Base-by-base conservation (phyloP, 2,329 filamentous ascomycete genomes). In the Pyricularia sp. region DNA sequence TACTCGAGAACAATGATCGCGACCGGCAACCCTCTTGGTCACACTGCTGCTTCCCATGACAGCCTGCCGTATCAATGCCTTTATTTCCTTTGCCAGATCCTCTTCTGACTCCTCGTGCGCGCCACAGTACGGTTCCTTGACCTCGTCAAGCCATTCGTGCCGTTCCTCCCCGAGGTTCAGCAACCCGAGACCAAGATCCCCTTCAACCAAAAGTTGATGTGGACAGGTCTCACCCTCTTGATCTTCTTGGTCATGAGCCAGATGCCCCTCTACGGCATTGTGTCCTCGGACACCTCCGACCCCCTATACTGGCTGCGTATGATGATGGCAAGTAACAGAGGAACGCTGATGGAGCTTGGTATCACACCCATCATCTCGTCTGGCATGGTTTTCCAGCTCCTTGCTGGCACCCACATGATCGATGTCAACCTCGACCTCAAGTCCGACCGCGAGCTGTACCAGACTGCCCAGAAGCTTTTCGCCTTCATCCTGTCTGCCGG, bases 211-310 rank as follows among this genome's bases (percentile, higher is more conserved):
- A 94, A 94, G 86, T 84, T 95, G 85, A 94, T 94, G 92, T 95
- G 92, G 92, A 95, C 92, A 73, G 92, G 91, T 80, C 89, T 94
- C 80, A 98, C 95, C 73, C 88, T 99, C 76, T 86, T 99, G 81
- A 96, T 98, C 84, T 99, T 99, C 89, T 85, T 99, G 87, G 93
- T 99, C 82, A 99, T 99, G 95, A 97, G 93, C 85, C 95, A 97
- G 85, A 98, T 99, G 95, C 94, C 95, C 73, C 85, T 95, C 72
- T 99, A 99, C 84, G 95, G 95, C 83, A 99, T 99, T 82, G 96
- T 99, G 78, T 99, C 95, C 69, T 99, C 95, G 77, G 92, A 95
- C 83, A 97, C 93, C 76, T 98, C 95, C 71, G 96, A 99, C 84
- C 96, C 95, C 75, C 87, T 99, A 77, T 99, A 99, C 89, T 99